These are phyloP conservation scores for Monosporascus sp. DNA, from an alignment of 2,329 filamentous ascomycete species.

Conservation along the genomic window DNA sequence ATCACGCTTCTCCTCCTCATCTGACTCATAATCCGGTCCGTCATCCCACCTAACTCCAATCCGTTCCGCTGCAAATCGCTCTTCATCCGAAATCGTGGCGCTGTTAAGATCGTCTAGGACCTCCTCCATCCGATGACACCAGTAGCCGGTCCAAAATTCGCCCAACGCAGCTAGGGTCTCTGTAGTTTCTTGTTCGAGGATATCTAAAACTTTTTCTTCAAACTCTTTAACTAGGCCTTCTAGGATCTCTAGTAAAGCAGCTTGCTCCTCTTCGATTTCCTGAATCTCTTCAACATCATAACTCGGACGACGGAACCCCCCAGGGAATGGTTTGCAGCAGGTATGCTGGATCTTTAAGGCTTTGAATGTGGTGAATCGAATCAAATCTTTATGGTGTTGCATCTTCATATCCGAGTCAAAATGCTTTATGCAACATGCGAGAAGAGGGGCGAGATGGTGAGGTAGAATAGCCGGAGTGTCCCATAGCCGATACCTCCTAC, in stretches of 20 bases:
- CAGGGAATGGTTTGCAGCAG: too few relatives aligned
- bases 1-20: background rate
- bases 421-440: background rate
- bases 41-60: background rate
- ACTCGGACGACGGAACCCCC: background rate
- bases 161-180: background rate
- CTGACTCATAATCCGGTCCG: background rate
- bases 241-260: background rate
- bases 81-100: background rate
- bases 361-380: background rate
- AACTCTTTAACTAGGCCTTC: background rate
- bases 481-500: rapidly evolving
- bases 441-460: background rate
- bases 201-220: background rate
- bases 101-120: background rate
- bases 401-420: background rate
- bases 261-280: background rate
- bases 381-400: background rate
- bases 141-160: background rate
- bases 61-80: background rate
- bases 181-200: background rate
- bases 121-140: background rate
- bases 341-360: background rate
- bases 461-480: too few relatives aligned
- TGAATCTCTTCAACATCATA: background rate